Conservation (phyloP, 2,329 filamentous ascomycete genomes). For the Ceratocystis lukuohia region DNA sequence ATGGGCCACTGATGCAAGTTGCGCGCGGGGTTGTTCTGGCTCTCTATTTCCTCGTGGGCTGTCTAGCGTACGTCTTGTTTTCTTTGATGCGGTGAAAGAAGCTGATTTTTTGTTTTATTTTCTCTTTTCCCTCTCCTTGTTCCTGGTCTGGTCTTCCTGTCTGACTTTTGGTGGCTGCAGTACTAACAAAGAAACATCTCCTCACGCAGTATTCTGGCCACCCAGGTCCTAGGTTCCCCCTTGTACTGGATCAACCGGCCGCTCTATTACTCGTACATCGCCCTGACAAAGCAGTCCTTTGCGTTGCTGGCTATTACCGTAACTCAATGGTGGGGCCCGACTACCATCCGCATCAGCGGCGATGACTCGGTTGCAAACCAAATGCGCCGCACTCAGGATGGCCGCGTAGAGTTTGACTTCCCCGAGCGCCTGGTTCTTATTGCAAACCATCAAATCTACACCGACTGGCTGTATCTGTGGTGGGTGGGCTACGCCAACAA, state of each 20-base stretch:
- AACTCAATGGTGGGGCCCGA: constrained; percentile 81
- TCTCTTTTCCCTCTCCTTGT: neutral
- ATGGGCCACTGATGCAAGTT: constrained; percentile 37
- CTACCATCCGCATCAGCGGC: constrained; percentile 67
- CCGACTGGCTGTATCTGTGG: constrained; percentile 87
- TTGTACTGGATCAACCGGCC: constrained; percentile 64
- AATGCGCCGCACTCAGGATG: constrained; percentile 55
- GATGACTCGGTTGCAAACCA: constrained; percentile 68
- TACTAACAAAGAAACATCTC: neutral
- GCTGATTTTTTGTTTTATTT: neutral
- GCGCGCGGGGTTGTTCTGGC: constrained; percentile 39
- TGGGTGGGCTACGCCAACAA: constrained; percentile 75
- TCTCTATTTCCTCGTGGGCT: constrained; percentile 39
- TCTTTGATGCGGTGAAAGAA: neutral
- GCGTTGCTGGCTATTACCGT: constrained; percentile 64
- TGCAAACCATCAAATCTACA: constrained; percentile 85
- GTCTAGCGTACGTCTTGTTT: constrained; percentile 33
- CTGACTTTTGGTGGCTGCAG: neutral
- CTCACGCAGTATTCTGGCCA: constrained; percentile 44
- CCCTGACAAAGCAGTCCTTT: constrained; percentile 73
- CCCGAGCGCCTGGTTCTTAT: constrained; percentile 71
- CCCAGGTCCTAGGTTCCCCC: constrained; percentile 63
- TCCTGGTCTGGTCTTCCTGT: too few relatives aligned
- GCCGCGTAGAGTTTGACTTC: constrained; percentile 63
- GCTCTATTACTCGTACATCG: constrained; percentile 76